Base-by-base conservation (phyloP, 148 eudicot genomes). In the Amaranthus palmeri region DNA sequence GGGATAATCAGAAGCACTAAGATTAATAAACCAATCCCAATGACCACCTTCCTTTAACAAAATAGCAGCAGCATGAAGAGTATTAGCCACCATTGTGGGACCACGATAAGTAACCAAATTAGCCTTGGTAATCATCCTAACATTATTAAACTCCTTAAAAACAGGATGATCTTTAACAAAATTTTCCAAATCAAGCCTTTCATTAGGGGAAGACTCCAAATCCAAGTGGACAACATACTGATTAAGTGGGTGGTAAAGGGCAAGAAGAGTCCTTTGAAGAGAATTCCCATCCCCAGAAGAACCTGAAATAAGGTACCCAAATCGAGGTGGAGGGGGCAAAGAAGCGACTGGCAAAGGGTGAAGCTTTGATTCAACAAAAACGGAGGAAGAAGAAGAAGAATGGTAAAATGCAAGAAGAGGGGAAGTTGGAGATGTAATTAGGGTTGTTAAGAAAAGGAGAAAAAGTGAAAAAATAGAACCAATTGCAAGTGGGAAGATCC, bases 11-110 rank as follows among this genome's bases (percentile, higher is more conserved):
- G 90, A 83, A 53, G 93, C 93, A 77, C 98, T 93, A 67, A 93
- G 96, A 85, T 92, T 90, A 64, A 92, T 90, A 82, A 92, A 92
- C 97, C 97, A 92, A 77, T 92, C 97, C 97, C 97, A 92, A 18
- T 88, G 79, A 25, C 92, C 93, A 54, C 88, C 93, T 12, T 86
- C 76, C 70, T 55, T 85, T 72, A 93, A 62, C 85, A 93, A 79
- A 67, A 93, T 81, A 3, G 98, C 90, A 7, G 98, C 96, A 5
- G 96, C 98, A 65, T 93, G 96, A 56, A 93, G 85, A 2, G 98
- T 93, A 66, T 90, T 90, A 3, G 96, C 90, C 67, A 93, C 98
- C 98, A 93, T 93, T 3, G 98, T 93, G 0, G 98, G 96, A 3
- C 98, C 98, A 0, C 96, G 72, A 36, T 93, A 93, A 2, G 96